phyloP scores from a whole-genome alignment of 2,329 filamentous ascomycete genomes.

The Purpureocillium lavendulum region DNA sequence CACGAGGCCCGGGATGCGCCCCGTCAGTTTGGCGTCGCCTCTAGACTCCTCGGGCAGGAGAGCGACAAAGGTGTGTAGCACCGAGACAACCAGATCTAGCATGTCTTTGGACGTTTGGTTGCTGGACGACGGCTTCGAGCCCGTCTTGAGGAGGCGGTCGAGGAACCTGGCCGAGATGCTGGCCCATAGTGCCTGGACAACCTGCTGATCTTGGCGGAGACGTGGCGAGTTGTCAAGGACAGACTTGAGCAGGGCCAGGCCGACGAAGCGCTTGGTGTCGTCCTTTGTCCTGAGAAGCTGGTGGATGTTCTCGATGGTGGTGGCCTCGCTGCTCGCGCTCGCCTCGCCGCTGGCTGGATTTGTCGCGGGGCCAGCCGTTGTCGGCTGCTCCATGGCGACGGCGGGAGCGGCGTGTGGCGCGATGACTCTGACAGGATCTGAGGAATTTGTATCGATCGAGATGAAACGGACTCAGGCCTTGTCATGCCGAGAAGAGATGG shows the following conservation, averaged over 20 bases:
- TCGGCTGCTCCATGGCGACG: slow-evolving; percentile 1
- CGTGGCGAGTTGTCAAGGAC: slow-evolving; percentile 51
- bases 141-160: slow-evolving; percentile 52
- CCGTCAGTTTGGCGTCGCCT: slow-evolving; percentile 37
- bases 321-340: slow-evolving; percentile 7
- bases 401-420: too few relatives aligned
- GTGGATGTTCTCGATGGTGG: slow-evolving; percentile 38
- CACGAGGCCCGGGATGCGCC: slow-evolving; percentile 45
- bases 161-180: slow-evolving; percentile 55
- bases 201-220: slow-evolving; percentile 37
- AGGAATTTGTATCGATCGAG: too few relatives aligned
- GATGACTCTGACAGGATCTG: too few relatives aligned
- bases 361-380: background rate
- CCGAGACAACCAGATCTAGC: slow-evolving; percentile 53
- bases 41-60: slow-evolving; percentile 43
- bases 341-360: slow-evolving; percentile 1
- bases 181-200: slow-evolving; percentile 46
- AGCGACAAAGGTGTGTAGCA: slow-evolving; percentile 53
- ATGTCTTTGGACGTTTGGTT: slow-evolving; percentile 43
- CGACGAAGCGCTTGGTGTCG: slow-evolving; percentile 62
- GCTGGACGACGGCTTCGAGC: slow-evolving; percentile 29
- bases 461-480: too few relatives aligned
- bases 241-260: slow-evolving; percentile 57
- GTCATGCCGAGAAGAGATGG: too few relatives aligned
- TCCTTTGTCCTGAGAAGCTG: slow-evolving; percentile 49